These are phyloP conservation scores for Fragilaria radians DNA, from an alignment of 108 stramenopile species.

Conservation along the genomic window DNA sequence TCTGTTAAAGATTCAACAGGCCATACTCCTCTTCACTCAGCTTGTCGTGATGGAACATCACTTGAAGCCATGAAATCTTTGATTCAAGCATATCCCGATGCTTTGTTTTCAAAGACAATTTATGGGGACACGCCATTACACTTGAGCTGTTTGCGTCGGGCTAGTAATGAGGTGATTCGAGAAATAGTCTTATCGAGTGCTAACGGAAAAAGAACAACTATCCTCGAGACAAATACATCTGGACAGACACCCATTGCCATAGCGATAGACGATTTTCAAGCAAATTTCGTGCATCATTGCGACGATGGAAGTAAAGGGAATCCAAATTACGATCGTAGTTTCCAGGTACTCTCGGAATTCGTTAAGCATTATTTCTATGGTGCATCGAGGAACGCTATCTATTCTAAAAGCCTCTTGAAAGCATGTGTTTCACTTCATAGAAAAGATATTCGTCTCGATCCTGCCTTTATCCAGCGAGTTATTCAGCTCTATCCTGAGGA, in stretches of 20 bases:
- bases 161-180: constrained; percentile 23
- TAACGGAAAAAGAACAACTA: constrained; percentile 11
- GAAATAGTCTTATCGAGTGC: constrained; percentile 29
- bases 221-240: constrained; percentile 27
- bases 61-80: constrained; percentile 22
- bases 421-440: constrained; percentile 46
- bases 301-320: too few species aligned
- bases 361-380: constrained; percentile 40
- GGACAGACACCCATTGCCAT: constrained; percentile 50
- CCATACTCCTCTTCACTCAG: constrained; percentile 49
- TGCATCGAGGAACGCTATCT: constrained; percentile 6
- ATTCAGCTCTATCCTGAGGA: constrained; percentile 37
- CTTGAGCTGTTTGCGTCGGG: constrained; percentile 30
- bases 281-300: constrained; percentile 13
- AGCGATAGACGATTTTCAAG: constrained; percentile 38
- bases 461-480: constrained; percentile 40
- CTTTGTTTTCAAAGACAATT: constrained; percentile 29
- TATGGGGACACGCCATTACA: constrained; percentile 45
- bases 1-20: constrained; percentile 25
- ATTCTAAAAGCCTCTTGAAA: constrained; percentile 21
- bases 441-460: constrained; percentile 33
- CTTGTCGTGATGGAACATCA: constrained; percentile 27
- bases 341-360: constrained; percentile 26
- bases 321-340: constrained; percentile 18
- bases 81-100: constrained; percentile 41